These are phyloP conservation scores for Casuarina glauca DNA, from an alignment of 306 rosid genomes.

Conservation along the genomic window DNA sequence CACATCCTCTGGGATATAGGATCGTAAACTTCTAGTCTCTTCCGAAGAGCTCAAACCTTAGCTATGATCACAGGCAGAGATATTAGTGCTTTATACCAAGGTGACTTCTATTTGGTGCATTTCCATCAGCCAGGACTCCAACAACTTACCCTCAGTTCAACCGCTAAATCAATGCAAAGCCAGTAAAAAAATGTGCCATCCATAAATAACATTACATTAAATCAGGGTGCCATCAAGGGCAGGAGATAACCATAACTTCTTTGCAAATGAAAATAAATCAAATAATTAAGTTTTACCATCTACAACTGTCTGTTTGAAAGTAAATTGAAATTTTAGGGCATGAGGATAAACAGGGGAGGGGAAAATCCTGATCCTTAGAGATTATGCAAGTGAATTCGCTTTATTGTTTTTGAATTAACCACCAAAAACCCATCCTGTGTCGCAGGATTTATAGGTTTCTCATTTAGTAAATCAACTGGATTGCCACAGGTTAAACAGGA, in stretches of 20 bases:
- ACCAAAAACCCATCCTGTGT: background rate
- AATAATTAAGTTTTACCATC: background rate
- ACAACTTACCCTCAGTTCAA: background rate
- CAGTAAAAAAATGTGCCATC: background rate
- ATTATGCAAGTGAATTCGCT: background rate
- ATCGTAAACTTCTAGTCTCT: background rate
- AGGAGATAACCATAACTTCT: background rate
- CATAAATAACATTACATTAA: background rate
- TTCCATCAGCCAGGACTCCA: background rate
- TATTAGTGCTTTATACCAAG: background rate
- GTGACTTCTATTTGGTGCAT: background rate
- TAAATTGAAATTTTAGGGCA: background rate
- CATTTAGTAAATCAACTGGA: background rate
- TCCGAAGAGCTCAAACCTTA: background rate
- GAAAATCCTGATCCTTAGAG: background rate
- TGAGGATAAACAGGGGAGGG: background rate
- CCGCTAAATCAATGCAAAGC: background rate
- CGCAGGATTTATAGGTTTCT: background rate
- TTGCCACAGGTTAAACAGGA: background rate
- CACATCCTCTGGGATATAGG: background rate
- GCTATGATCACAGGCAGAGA: background rate
- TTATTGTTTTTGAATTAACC: background rate
- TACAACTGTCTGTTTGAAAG: background rate
- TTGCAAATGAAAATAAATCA: background rate
- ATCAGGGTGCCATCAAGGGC: background rate